These are phyloP conservation scores for Rhypophila decipiens DNA, from an alignment of 495 filamentous ascomycete species.

Conservation along the genomic window DNA sequence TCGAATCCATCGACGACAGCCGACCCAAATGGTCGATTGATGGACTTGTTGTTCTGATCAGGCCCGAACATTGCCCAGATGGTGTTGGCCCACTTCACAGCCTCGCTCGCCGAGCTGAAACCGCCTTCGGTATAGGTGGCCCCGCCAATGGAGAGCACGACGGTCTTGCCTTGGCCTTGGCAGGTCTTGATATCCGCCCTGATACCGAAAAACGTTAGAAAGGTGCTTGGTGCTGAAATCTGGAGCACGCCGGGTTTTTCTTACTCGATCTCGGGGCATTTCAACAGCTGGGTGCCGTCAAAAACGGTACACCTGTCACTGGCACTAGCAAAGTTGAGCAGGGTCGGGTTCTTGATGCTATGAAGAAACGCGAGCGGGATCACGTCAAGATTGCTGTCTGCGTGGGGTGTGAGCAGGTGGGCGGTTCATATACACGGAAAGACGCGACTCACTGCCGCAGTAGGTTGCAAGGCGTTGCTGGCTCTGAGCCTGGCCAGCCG, in stretches of 20 bases:
- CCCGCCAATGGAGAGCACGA: conserved; percentile 64
- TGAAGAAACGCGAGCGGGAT: conserved; percentile 59
- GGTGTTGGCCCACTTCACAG: conserved; percentile 48
- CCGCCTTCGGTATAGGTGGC: conserved; percentile 56
- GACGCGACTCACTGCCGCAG: conserved; percentile 51
- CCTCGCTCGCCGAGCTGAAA: conserved; percentile 48
- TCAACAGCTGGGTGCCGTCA: conserved; percentile 46
- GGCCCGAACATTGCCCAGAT: conserved; percentile 68
- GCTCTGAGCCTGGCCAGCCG: conserved; percentile 33
- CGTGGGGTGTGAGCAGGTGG: not conserved
- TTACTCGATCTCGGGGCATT: conserved; percentile 60
- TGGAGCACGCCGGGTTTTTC: too few relatives aligned
- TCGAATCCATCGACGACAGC: conserved; percentile 68
- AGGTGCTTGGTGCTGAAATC: too few relatives aligned
- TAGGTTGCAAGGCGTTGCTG: conserved; percentile 46
- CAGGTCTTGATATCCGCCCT: conserved; percentile 57
- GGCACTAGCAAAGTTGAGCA: conserved; percentile 56
- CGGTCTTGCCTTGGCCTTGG: conserved; percentile 56
- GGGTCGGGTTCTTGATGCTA: conserved; percentile 45
- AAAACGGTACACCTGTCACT: conserved; percentile 53
- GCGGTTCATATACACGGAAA: too few relatives aligned
- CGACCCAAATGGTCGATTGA: conserved; percentile 56
- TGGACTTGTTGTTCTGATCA: conserved; percentile 19
- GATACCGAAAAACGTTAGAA: not conserved
- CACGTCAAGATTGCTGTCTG: conserved; percentile 33